Conservation (phyloP, 345 rosid genomes). For the Eucalyptus regnans region DNA sequence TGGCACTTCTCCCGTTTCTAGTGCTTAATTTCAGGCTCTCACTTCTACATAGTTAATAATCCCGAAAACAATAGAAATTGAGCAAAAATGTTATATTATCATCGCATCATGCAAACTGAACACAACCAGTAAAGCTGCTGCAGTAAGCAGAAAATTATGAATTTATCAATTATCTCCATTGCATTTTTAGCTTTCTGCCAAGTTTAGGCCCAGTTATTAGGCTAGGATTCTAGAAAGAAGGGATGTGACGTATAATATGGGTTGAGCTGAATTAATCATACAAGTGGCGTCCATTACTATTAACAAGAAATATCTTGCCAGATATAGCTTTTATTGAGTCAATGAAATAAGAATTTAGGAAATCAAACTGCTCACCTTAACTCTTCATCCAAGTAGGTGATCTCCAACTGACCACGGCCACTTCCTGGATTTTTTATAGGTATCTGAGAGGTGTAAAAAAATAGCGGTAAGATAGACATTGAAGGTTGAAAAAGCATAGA, state of each 20-base stretch:
- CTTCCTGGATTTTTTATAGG: conserved; percentile 26
- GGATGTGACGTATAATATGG: neutral
- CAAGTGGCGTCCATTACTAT: neutral
- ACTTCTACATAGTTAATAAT: neutral
- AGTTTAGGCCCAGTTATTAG: neutral
- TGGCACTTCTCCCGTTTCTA: no score
- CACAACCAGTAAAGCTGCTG: neutral
- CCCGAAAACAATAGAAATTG: neutral
- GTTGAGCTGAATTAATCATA: neutral
- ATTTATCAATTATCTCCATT: neutral
- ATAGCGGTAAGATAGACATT: neutral
- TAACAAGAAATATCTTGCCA: neutral
- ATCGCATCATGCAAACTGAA: neutral
- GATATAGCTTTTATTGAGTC: neutral
- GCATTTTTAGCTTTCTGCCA: neutral
- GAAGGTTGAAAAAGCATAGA: neutral
- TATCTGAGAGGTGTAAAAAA: conserved; percentile 1
- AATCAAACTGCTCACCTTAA: conserved; percentile 11
- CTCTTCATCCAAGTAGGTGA: conserved; percentile 35
- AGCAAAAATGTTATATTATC: neutral
- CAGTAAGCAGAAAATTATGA: neutral
- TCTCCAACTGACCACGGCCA: conserved; percentile 34
- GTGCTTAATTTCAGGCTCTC: neutral
- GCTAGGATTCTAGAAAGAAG: neutral
- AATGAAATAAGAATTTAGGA: neutral